Evolutionary conservation across 257 asterid genomes (phyloP).

Genomic region (Salvia hispanica): DNA sequence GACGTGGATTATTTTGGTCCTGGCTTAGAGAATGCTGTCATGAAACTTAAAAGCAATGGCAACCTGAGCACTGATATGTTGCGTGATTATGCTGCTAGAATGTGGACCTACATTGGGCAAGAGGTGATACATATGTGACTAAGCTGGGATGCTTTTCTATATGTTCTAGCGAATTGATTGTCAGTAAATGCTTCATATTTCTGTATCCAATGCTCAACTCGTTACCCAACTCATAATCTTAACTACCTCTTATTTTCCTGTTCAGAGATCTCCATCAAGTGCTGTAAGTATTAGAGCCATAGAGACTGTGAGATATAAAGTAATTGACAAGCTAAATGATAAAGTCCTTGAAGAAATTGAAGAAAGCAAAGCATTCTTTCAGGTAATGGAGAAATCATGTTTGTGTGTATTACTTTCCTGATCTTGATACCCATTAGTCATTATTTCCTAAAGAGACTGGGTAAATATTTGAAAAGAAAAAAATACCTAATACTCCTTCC

Average conservation of each 20-base stretch:
- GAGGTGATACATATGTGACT: slow-evolving; percentile 55
- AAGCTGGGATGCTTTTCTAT: slow-evolving; percentile 10
- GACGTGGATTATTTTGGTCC: slow-evolving; percentile 80
- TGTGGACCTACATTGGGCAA: slow-evolving; percentile 86
- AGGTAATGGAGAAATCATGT: slow-evolving; percentile 49
- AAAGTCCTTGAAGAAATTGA: slow-evolving; percentile 95
- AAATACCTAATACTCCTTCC: background rate
- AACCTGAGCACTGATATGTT: slow-evolving; percentile 59
- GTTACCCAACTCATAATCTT: slow-evolving; percentile 11
- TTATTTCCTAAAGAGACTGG: background rate
- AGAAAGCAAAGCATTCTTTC: slow-evolving; percentile 95
- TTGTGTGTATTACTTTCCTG: background rate
- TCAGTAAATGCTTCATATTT: slow-evolving; percentile 11
- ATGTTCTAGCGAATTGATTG: slow-evolving; percentile 24
- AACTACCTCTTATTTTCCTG: slow-evolving; percentile 21
- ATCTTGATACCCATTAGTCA: background rate
- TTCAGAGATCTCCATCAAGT: slow-evolving; percentile 73
- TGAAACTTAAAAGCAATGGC: slow-evolving; percentile 67
- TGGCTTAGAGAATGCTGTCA: slow-evolving; percentile 59
- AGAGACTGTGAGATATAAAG: slow-evolving; percentile 75
- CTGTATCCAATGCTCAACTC: slow-evolving; percentile 16
- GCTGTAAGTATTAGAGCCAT: slow-evolving; percentile 77
- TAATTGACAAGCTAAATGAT: slow-evolving; percentile 62
- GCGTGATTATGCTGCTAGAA: slow-evolving; percentile 58
- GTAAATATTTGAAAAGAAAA: background rate